Evolutionary conservation across 2,329 filamentous ascomycete genomes (phyloP).

Genomic region (Beauveria rudraprayagi): DNA sequence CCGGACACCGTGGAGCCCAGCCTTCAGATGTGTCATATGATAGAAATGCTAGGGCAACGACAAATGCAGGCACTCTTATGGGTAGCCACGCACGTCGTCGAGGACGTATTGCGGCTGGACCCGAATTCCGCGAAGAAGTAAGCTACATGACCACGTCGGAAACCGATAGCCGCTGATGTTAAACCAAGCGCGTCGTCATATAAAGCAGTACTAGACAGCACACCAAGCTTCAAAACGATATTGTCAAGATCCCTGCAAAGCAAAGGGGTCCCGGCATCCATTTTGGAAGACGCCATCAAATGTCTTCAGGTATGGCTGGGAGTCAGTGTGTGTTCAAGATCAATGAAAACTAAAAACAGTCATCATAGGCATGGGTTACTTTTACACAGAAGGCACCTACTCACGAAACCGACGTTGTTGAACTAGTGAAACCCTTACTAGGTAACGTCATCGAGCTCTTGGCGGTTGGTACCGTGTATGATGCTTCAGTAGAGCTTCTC

Average conservation of each 20-base stretch:
- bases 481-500: conserved; percentile 54
- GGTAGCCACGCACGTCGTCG: conserved; percentile 41
- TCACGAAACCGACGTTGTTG: conserved; percentile 47
- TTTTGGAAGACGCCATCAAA: conserved; percentile 48
- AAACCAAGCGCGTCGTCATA: conserved; percentile 29
- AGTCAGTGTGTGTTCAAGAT: conserved; percentile 20
- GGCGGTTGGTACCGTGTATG: conserved; percentile 48
- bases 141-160: conserved; percentile 14
- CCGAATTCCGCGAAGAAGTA: conserved; percentile 50
- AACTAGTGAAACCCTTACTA: conserved; percentile 52
- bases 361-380: conserved; percentile 58
- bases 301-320: conserved; percentile 49
- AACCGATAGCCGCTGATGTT: conserved; percentile 16
- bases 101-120: conserved; percentile 50
- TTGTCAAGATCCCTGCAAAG: conserved; percentile 31
- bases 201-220: conserved; percentile 32
- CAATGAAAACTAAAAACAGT: conserved; percentile 7
- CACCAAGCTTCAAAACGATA: conserved; percentile 31
- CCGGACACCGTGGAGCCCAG: conserved; percentile 20
- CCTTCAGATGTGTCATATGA: conserved; percentile 34
- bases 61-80: conserved; percentile 52
- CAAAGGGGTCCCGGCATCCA: conserved; percentile 21
- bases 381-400: conserved; percentile 61
- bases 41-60: conserved; percentile 38
- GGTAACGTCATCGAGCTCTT: conserved; percentile 54